A percentile compares a stretch with the other conserved stretches of the same genome.
phyloP scores from a whole-genome alignment of 164 flowering plant species.

The Nelumbo lutea region DNA sequence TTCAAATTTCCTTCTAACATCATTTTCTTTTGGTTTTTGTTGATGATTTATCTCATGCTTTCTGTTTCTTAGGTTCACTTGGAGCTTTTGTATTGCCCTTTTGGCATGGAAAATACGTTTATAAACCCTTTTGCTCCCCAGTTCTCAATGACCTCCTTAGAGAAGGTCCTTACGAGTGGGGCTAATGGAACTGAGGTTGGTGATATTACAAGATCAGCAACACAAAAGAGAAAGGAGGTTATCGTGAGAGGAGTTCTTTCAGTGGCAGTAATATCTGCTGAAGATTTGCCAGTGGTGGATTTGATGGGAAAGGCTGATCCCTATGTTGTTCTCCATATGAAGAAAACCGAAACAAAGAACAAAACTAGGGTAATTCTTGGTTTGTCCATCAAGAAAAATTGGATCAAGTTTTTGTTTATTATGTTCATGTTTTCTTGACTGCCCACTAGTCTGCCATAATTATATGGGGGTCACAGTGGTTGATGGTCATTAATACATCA shows the following conservation, averaged over 20 bases:
- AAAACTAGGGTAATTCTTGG: constrained; percentile 69
- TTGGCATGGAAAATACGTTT: constrained; percentile 63
- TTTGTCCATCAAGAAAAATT: constrained; percentile 2
- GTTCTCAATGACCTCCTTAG: constrained; percentile 77
- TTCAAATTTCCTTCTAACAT: neutral
- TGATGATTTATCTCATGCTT: neutral
- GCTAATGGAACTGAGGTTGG: constrained; percentile 40
- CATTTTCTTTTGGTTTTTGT: constrained; percentile 1
- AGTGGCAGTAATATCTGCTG: constrained; percentile 87
- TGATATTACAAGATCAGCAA: constrained; percentile 31
- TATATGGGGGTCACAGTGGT: neutral
- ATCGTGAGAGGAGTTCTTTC: constrained; percentile 93
- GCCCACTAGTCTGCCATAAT: neutral
- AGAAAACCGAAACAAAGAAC: constrained; percentile 62
- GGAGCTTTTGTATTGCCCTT: constrained; percentile 85
- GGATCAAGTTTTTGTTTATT: neutral
- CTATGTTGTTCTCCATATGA: constrained; percentile 67
- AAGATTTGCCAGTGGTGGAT: constrained; percentile 77
- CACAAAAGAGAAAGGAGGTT: constrained; percentile 55
- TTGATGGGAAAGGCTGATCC: constrained; percentile 96
- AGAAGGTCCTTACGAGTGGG: constrained; percentile 74
- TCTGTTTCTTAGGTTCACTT: constrained; percentile 65
- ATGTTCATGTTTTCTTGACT: neutral
- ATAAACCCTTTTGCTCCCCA: constrained; percentile 62
- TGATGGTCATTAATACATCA: neutral